These are phyloP conservation scores for Secale cereale DNA, from an alignment of 176 grass and related monocot genomes.

Conservation along the genomic window DNA sequence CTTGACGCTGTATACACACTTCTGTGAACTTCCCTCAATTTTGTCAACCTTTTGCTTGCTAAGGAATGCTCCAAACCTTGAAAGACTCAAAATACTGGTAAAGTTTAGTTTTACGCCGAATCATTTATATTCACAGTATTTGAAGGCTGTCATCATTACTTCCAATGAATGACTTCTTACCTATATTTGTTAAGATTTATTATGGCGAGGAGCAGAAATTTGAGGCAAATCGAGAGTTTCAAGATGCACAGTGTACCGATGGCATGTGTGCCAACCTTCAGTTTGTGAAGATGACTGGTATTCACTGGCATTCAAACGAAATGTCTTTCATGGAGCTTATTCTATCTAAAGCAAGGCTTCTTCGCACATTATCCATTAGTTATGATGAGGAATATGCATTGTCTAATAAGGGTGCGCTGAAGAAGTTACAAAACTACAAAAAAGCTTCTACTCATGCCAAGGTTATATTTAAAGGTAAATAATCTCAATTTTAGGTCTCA, in stretches of 20 bases:
- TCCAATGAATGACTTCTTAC: neutral
- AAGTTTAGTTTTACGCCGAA: neutral
- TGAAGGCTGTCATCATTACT: neutral
- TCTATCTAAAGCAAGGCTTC: slow-evolving; percentile 25
- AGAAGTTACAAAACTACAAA: neutral
- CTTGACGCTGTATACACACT: slow-evolving; percentile 2
- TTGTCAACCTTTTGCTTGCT: slow-evolving; percentile 8
- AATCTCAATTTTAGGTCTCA: neutral
- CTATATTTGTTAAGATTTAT: neutral
- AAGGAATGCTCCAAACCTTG: slow-evolving; percentile 15
- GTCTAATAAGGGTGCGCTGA: neutral
- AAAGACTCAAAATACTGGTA: slow-evolving; percentile 20
- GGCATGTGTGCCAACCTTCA: slow-evolving; percentile 24
- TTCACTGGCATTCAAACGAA: slow-evolving; percentile 18
- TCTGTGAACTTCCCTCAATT: slow-evolving; percentile 14
- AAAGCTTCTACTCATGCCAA: neutral
- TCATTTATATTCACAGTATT: neutral
- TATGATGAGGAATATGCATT: neutral
- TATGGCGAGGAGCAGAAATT: neutral
- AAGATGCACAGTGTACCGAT: slow-evolving; percentile 19
- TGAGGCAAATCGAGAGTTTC: slow-evolving; percentile 13
- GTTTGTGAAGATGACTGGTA: neutral
- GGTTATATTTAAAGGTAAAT: neutral
- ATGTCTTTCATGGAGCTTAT: slow-evolving; percentile 28
- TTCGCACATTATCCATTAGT: slow-evolving; percentile 15